Evolutionary conservation across 495 filamentous ascomycete genomes (phyloP).

Genomic region (Penicillium desertorum): DNA sequence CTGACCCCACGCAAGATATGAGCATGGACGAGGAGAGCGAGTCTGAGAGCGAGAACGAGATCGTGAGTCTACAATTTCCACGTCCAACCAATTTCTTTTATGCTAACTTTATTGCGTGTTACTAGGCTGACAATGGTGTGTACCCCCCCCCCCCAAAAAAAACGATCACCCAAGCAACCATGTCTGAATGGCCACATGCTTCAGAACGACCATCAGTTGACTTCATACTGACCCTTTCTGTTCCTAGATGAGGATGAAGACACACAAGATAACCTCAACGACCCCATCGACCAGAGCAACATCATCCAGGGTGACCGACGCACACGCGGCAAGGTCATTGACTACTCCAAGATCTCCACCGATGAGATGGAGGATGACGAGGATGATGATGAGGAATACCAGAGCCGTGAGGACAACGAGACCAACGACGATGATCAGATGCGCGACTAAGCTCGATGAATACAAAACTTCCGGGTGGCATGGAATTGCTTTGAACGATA

Average conservation of each 20-base stretch:
- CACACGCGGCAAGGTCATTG: constrained; percentile 80
- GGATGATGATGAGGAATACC: constrained; percentile 69
- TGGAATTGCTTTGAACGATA: constrained; percentile 21
- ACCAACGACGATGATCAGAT: constrained; percentile 42
- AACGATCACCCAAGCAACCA: neutral
- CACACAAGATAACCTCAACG: constrained; percentile 72
- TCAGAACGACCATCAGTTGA: neutral
- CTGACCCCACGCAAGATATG: constrained; percentile 52
- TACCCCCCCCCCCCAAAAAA: neutral
- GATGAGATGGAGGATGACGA: constrained; percentile 73
- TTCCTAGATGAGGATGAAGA: constrained; percentile 59
- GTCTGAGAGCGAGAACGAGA: constrained; percentile 63
- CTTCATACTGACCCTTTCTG: constrained; percentile 14
- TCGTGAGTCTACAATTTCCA: constrained; percentile 48
- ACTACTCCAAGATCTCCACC: constrained; percentile 76
- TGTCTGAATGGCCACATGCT: constrained; percentile 14
- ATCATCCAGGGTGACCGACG: constrained; percentile 76
- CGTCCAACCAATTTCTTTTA: neutral
- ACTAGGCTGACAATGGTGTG: constrained; percentile 43
- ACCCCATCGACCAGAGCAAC: constrained; percentile 85
- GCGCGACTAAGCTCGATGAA: constrained; percentile 40
- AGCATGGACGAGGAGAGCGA: constrained; percentile 69
- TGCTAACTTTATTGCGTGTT: constrained; percentile 14
- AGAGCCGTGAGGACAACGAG: constrained; percentile 21
- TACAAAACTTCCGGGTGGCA: constrained; percentile 18